Conservation (phyloP, 202 grass and related monocot species). For the Zoysia matrella region DNA sequence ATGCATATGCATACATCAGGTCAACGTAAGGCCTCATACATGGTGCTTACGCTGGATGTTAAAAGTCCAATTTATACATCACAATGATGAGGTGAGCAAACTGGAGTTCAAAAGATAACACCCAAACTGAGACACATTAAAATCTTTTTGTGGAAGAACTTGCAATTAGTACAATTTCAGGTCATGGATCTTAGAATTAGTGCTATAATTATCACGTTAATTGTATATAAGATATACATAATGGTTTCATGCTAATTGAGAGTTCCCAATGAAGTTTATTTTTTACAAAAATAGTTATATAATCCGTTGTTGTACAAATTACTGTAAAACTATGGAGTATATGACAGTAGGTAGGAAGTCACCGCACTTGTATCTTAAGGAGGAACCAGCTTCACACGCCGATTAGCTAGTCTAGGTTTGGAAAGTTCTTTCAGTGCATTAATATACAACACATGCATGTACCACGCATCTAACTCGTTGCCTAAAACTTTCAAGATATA, state of each 20-base stretch:
- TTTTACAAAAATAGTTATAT: no score
- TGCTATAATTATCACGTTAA: background rate
- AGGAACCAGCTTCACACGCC: background rate
- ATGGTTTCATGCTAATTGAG: background rate
- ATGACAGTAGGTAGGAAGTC: no score
- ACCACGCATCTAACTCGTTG: constrained; percentile 4
- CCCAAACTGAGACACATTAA: background rate
- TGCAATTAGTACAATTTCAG: background rate
- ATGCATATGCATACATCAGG: background rate
- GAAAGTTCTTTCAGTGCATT: constrained; percentile 7
- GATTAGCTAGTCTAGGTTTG: background rate
- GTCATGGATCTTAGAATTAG: background rate
- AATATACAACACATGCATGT: no score
- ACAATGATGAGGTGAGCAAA: background rate
- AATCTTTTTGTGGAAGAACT: background rate
- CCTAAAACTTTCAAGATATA: constrained; percentile 35
- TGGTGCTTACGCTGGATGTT: background rate
- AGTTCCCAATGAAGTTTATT: no score
- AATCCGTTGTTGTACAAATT: background rate
- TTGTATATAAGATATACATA: background rate
- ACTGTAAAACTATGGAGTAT: no score
- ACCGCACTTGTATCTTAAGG: background rate
- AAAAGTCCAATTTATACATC: background rate
- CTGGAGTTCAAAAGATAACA: background rate
- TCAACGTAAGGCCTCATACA: background rate